Percentiles rank a stretch among this genome's conserved stretches.
phyloP scores from a whole-genome alignment of 331 rosid genomes.

The Arachis monticola region DNA sequence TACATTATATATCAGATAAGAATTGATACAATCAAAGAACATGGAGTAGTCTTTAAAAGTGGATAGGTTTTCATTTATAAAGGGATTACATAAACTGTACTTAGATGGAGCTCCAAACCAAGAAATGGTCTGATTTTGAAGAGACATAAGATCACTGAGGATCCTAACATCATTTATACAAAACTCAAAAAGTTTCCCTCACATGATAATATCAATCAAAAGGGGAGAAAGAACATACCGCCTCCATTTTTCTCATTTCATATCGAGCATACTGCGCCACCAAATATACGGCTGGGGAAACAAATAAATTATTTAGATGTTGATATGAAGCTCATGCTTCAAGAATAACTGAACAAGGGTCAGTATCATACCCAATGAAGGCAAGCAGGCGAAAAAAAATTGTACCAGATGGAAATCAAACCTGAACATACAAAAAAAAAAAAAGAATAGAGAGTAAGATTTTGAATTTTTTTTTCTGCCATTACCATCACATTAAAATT shows the following conservation, averaged over 20 bases:
- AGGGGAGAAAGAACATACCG: slow-evolving; percentile 47
- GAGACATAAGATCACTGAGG: slow-evolving; percentile 12
- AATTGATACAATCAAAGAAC: slow-evolving; percentile 5
- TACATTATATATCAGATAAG: slow-evolving; percentile 7
- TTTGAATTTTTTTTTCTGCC: slow-evolving; percentile 7
- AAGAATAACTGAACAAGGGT: background rate
- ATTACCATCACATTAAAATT: slow-evolving; percentile 2
- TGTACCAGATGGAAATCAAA: slow-evolving; percentile 88
- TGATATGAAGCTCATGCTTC: background rate
- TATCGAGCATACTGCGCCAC: slow-evolving; percentile 85
- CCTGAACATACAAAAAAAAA: slow-evolving; percentile 55
- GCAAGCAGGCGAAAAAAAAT: slow-evolving; percentile 81
- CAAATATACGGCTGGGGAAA: slow-evolving; percentile 75
- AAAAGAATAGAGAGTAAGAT: slow-evolving; percentile 41
- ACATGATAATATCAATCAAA: slow-evolving; percentile 10
- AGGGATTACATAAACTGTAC: background rate
- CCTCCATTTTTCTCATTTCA: slow-evolving; percentile 84
- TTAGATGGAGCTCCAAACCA: background rate
- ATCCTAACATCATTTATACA: slow-evolving; percentile 9
- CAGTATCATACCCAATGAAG: slow-evolving; percentile 71
- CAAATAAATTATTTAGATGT: slow-evolving; percentile 37
- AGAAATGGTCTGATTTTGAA: background rate
- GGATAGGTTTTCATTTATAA: slow-evolving; percentile 8
- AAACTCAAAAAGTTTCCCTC: background rate
- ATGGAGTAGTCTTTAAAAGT: background rate